Evolutionary conservation across 1,139 yeast genomes (phyloP).

Genomic region (Pichia norvegensis): DNA sequence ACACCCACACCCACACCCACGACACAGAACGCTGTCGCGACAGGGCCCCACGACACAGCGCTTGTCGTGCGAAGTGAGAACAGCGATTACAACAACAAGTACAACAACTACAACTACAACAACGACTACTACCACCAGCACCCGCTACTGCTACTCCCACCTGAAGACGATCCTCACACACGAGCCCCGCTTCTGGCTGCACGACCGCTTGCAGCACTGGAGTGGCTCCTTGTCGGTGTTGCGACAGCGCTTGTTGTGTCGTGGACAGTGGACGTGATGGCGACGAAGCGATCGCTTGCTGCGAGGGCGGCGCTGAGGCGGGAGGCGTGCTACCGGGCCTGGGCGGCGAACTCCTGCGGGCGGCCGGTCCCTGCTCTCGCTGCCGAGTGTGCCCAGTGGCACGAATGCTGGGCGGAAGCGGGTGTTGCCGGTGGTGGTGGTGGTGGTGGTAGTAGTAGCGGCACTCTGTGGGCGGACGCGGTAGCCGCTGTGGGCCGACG

Average conservation of each 20-base stretch:
- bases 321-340: not conserved
- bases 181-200: too few relatives aligned
- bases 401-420: slow-evolving; percentile 38
- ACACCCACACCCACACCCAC: not conserved
- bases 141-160: not conserved
- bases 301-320: not conserved
- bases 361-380: slow-evolving; percentile 53
- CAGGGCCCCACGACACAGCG: not conserved
- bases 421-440: slow-evolving; percentile 36
- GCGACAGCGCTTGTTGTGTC: not conserved
- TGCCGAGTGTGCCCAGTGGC: slow-evolving; percentile 51
- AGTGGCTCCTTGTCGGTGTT: not conserved
- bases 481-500: not conserved
- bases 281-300: not conserved
- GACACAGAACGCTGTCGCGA: not conserved
- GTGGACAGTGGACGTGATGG: not conserved
- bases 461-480: not conserved
- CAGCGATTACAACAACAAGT: too few relatives aligned
- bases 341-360: not conserved
- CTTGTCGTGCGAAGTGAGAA: too few relatives aligned
- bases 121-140: not conserved
- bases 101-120: too few relatives aligned
- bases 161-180: too few relatives aligned
- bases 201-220: not conserved
- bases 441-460: slow-evolving; percentile 20